phyloP scores from a whole-genome alignment of 1,139 yeast genomes.

The Lodderomyces jiufengensis region DNA sequence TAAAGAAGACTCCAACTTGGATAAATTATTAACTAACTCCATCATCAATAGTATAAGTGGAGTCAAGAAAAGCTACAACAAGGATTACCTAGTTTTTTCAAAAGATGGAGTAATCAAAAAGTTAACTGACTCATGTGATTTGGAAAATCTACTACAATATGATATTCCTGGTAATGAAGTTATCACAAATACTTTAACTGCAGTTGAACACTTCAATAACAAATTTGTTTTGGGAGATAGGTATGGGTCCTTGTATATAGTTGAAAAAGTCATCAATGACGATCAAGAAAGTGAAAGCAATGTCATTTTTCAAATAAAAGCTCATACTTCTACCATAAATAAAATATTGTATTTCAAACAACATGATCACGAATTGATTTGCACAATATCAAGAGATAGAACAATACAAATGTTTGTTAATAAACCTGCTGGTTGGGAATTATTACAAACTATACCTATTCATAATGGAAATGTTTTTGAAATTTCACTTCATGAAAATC shows the following conservation, averaged over 20 bases:
- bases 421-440: constrained; percentile 35
- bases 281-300: constrained; percentile 6
- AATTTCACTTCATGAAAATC: constrained; percentile 26
- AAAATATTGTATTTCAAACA: constrained; percentile 34
- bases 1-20: constrained; percentile 8
- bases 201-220: constrained; percentile 21
- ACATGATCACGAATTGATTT: constrained; percentile 24
- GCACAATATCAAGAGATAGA: constrained; percentile 56
- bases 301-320: constrained; percentile 27
- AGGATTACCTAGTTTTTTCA: constrained; percentile 37
- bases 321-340: constrained; percentile 50
- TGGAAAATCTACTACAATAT: constrained; percentile 15
- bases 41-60: constrained; percentile 37
- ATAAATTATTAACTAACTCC: constrained; percentile 26
- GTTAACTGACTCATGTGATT: constrained; percentile 11
- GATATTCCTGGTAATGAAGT: constrained; percentile 25
- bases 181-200: constrained; percentile 25
- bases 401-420: constrained; percentile 52
- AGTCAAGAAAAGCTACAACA: constrained; percentile 26
- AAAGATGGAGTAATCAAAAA: constrained; percentile 34
- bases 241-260: constrained; percentile 38
- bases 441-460: constrained; percentile 52
- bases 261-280: constrained; percentile 10
- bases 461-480: constrained; percentile 55
- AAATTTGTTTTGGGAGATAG: constrained; percentile 44